Percentiles rank a stretch among this genome's conserved stretches.
phyloP scores from a whole-genome alignment of 495 filamentous ascomycete species.

The Xylaria flabelliformis region DNA sequence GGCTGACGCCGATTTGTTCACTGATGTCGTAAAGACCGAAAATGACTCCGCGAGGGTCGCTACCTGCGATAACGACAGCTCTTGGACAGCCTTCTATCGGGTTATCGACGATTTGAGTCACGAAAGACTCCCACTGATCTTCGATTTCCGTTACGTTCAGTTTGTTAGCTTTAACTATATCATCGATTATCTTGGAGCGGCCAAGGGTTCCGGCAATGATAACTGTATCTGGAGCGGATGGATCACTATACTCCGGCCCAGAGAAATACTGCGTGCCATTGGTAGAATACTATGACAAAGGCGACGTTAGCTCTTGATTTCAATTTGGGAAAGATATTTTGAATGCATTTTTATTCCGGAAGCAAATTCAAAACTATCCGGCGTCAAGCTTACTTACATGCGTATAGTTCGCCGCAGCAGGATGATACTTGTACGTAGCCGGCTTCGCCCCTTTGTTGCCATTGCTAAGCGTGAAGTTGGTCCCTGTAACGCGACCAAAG shows the following conservation, averaged over 20 bases:
- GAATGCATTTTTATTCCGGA: background rate
- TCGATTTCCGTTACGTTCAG: slow-evolving; percentile 61
- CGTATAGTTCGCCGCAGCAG: slow-evolving; percentile 54
- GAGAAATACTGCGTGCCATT: slow-evolving; percentile 50
- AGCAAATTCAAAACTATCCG: background rate
- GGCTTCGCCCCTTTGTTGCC: slow-evolving; percentile 48
- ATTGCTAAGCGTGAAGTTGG: slow-evolving; percentile 60
- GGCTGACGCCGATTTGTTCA: slow-evolving; percentile 78
- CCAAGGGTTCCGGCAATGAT: slow-evolving; percentile 76
- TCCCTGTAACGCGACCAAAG: slow-evolving; percentile 72
- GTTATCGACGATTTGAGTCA: slow-evolving; percentile 62
- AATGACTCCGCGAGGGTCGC: slow-evolving; percentile 73
- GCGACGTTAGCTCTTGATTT: background rate
- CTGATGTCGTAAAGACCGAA: slow-evolving; percentile 77
- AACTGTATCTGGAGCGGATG: slow-evolving; percentile 54
- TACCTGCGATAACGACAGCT: slow-evolving; percentile 72
- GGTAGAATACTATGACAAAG: slow-evolving; percentile 47
- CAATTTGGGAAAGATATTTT: background rate
- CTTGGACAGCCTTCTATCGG: slow-evolving; percentile 63
- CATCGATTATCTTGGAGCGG: slow-evolving; percentile 65
- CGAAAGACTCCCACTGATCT: slow-evolving; percentile 75
- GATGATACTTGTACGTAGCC: slow-evolving; percentile 50
- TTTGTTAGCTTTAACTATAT: slow-evolving; percentile 58
- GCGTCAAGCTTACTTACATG: slow-evolving; percentile 41
- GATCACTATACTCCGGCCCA: slow-evolving; percentile 52